Evolutionary conservation across 768 basidiomycete genomes (phyloP), one percentile per base, ranked within the genome.

Genomic region (Dioszegia hungarica): DNA sequence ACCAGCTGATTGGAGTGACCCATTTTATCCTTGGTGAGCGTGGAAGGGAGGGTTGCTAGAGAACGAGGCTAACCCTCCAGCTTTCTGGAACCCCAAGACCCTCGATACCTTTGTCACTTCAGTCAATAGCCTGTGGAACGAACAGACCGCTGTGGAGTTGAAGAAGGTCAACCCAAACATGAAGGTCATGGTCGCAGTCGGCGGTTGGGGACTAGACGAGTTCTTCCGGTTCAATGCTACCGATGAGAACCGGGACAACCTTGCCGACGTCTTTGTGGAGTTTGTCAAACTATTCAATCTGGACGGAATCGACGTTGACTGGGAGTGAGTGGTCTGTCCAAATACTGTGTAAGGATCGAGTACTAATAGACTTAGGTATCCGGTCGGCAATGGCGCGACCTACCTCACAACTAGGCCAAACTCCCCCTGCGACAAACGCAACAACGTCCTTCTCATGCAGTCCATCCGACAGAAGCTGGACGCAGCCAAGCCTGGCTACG

Each of bases 181-280:
- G 28, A 68, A 64, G 45, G 62, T 68, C 38, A 59, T 59, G 50
- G 66, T 57, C 11, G 62, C 63, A 4, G 27, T 64, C 9, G 66
- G 66, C 15, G 66, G 66, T 8, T 68, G 66, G 66, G 50, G 31
- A 3, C 29, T 59, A n/a, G 57, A 66, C 34, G 55, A 53, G 8
- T 34, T 49, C 17, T 49, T 49, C 50, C 25, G 46, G 6, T 39
- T 52, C 37, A 47, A 43, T 20, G 48, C 54, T 8, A 54, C 55
- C 8, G 58, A 38, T 29, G 12, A 24, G 33, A 11, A 45, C 50
- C 29, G 57, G 28, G 17, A 53, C 39, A 20, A 45, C 3, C 60
- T 68, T 28, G 56, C 51, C 1, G 22, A 34, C 5, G 37, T 47
- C 15, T 48, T 54, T 33, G 52, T 41, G 14, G 47, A 41, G 12